Conservation (phyloP, 2,329 filamentous ascomycete genomes). For the Monosporascus sp. region DNA sequence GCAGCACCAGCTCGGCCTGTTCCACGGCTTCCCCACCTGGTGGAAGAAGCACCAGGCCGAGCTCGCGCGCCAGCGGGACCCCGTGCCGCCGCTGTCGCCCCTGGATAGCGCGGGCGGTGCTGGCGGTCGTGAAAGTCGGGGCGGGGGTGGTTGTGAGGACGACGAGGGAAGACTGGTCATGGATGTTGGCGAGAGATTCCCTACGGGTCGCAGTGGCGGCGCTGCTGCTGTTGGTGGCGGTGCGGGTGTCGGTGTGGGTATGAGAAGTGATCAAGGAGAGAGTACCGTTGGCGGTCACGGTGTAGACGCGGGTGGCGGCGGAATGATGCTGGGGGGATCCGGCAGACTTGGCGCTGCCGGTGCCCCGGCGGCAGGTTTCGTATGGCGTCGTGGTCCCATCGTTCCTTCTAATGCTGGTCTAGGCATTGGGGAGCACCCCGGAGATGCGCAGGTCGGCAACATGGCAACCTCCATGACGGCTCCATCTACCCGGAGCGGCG, state of each 20-base stretch:
- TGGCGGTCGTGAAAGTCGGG: constrained; percentile 1
- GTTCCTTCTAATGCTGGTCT: neutral
- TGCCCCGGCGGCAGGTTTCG: neutral
- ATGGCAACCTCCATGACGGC: neutral
- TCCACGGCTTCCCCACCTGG: constrained; percentile 57
- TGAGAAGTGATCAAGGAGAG: neutral
- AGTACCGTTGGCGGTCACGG: too few species aligned
- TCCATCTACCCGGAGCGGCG: neutral
- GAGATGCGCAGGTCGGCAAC: neutral
- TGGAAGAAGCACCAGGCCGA: constrained; percentile 53
- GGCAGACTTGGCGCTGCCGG: neutral
- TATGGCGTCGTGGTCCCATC: neutral
- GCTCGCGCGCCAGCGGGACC: constrained; percentile 28
- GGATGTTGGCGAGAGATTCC: too few species aligned
- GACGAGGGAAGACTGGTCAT: neutral
- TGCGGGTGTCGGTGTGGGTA: neutral
- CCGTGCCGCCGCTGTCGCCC: constrained; percentile 2
- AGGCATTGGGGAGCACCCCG: neutral
- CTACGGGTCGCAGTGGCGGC: too few species aligned
- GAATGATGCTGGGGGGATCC: too few species aligned
- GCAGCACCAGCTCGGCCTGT: constrained; percentile 66
- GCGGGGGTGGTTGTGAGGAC: constrained; percentile 1
- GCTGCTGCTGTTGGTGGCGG: neutral
- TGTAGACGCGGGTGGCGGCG: too few species aligned
- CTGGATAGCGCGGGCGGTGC: neutral